These are phyloP conservation scores for Podila clonocystis DNA, from an alignment of 192 early-diverging fungal species.

Conservation along the genomic window DNA sequence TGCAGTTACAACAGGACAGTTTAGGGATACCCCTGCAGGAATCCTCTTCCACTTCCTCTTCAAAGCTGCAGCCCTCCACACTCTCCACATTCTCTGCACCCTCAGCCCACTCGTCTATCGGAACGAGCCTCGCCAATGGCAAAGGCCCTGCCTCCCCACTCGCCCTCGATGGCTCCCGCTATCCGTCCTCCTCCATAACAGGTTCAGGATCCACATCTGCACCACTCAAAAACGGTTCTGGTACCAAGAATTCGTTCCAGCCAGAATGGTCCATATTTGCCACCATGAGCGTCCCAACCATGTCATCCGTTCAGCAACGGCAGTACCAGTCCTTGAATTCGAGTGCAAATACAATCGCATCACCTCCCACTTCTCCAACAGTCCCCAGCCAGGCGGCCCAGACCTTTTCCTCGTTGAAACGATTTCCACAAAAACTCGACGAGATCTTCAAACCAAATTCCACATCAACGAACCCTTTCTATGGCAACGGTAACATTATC, in stretches of 20 bases:
- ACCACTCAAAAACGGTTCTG: background rate
- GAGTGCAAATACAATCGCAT: background rate
- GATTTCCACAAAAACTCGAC: slow-evolving; percentile 24
- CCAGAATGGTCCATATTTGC: slow-evolving; percentile 37
- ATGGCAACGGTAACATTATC: background rate
- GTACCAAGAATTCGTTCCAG: background rate
- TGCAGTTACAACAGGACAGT: no score
- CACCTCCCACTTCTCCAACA: background rate
- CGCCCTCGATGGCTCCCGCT: background rate
- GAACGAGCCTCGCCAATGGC: no score
- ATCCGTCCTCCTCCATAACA: background rate
- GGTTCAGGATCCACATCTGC: background rate
- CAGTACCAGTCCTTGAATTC: background rate
- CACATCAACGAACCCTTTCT: background rate
- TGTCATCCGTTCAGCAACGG: background rate
- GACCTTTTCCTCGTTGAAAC: slow-evolving; percentile 3
- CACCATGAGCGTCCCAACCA: slow-evolving; percentile 14
- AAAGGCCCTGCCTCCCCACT: no score
- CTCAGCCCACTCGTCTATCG: no score
- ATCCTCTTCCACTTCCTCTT: no score
- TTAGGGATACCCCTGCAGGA: no score
- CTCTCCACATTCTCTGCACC: no score
- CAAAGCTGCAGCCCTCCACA: background rate
- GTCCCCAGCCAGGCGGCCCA: background rate
- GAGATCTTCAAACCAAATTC: slow-evolving; percentile 19